phyloP scores from a whole-genome alignment of 164 flowering plant species.

The Stephania japonica region DNA sequence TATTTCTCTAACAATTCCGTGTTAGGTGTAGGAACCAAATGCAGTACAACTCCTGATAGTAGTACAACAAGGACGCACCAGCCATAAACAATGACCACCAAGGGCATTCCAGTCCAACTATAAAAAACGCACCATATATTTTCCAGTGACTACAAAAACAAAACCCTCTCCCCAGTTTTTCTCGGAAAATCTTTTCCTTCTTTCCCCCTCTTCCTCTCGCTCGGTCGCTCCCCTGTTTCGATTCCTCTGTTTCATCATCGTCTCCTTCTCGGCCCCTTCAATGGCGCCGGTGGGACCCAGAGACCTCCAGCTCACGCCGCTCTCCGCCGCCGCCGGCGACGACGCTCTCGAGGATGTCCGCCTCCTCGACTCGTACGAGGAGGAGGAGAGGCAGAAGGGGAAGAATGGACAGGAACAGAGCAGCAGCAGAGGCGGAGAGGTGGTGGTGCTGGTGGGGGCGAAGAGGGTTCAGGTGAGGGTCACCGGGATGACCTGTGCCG shows the following conservation, averaged over 20 bases:
- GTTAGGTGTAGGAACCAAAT: too few relatives aligned
- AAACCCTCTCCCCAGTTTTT: neutral
- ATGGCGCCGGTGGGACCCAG: neutral
- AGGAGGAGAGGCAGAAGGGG: conserved; percentile 19
- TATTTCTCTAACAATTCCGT: too few relatives aligned
- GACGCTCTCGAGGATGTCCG: conserved; percentile 66
- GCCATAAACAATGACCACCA: neutral
- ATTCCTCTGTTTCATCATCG: neutral
- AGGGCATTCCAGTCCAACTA: neutral
- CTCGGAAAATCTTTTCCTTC: neutral
- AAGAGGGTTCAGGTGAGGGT: conserved; percentile 60
- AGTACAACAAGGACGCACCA: neutral
- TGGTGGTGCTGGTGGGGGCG: conserved; percentile 19
- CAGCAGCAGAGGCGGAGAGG: neutral
- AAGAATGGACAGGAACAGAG: neutral
- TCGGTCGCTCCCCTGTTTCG: neutral
- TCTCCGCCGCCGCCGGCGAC: neutral
- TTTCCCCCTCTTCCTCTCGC: too few relatives aligned
- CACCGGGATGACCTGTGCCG: conserved; percentile 94
- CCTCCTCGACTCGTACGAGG: conserved; percentile 60
- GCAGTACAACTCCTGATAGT: too few relatives aligned
- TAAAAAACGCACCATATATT: neutral
- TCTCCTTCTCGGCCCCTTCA: neutral
- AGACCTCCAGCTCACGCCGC: conserved; percentile 1
- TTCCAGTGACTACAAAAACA: neutral